Evolutionary conservation across 768 basidiomycete species (phyloP).

Genomic region (Suillus placidus): DNA sequence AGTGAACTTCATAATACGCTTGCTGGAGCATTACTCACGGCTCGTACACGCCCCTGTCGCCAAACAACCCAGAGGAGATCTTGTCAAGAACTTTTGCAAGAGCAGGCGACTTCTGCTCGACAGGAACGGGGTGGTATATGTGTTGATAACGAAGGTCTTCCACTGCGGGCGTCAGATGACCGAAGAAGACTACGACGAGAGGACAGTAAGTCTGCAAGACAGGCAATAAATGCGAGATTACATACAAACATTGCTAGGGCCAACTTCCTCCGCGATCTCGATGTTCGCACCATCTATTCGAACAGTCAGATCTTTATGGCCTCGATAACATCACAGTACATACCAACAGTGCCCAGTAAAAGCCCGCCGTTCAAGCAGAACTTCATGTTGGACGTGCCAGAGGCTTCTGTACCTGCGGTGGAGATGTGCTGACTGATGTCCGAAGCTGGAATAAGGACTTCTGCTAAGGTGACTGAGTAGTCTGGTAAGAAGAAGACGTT

Average conservation of each 20-base stretch:
- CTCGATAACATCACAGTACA: slow-evolving; percentile 18
- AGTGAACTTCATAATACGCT: slow-evolving; percentile 22
- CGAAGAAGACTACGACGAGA: slow-evolving; percentile 76
- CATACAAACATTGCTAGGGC: slow-evolving; percentile 89
- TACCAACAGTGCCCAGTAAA: slow-evolving; percentile 79
- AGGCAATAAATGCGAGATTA: slow-evolving; percentile 25
- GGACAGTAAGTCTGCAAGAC: neutral
- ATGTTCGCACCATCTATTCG: slow-evolving; percentile 86
- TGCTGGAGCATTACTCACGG: slow-evolving; percentile 55
- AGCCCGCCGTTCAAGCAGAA: slow-evolving; percentile 92
- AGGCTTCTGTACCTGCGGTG: slow-evolving; percentile 93
- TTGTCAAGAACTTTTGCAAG: slow-evolving; percentile 78
- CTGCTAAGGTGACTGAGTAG: slow-evolving; percentile 85
- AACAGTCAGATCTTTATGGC: neutral
- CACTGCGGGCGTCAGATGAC: slow-evolving; percentile 84
- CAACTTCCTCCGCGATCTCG: slow-evolving; percentile 96
- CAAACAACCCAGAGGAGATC: slow-evolving; percentile 79
- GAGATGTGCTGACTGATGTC: slow-evolving; percentile 97
- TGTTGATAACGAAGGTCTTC: slow-evolving; percentile 88
- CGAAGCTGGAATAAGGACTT: slow-evolving; percentile 86
- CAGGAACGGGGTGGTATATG: slow-evolving; percentile 75
- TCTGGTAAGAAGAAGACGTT: slow-evolving; percentile 95
- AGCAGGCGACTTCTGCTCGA: slow-evolving; percentile 83
- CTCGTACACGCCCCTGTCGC: slow-evolving; percentile 80
- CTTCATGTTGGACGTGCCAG: slow-evolving; percentile 84